Evolutionary conservation across 179 eudicot genomes (phyloP).

Genomic region (Nepenthes alata): DNA sequence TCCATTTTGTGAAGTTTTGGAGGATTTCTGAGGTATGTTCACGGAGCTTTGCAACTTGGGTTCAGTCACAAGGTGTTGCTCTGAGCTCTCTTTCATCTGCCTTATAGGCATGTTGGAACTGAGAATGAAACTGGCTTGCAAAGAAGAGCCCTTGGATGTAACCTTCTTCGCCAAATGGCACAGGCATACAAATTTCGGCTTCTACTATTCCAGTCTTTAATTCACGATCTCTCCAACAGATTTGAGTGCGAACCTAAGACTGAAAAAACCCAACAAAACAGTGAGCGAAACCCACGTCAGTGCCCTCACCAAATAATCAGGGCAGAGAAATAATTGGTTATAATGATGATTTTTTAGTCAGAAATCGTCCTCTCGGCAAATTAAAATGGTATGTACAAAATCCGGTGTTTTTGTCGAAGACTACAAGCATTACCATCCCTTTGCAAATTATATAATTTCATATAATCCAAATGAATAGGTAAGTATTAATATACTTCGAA

Average conservation of each 20-base stretch:
- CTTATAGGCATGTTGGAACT: slow-evolving; percentile 42
- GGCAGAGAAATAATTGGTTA: no score
- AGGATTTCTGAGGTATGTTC: slow-evolving; percentile 24
- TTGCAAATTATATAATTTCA: no score
- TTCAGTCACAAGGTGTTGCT: slow-evolving; percentile 44
- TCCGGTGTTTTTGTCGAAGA: slow-evolving; percentile 10
- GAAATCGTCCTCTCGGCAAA: no score
- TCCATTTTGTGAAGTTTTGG: slow-evolving; percentile 31
- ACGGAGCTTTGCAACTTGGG: slow-evolving; percentile 28
- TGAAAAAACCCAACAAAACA: slow-evolving; percentile 19
- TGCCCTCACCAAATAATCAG: no score
- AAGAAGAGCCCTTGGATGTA: not conserved
- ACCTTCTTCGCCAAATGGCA: not conserved
- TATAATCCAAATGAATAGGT: no score
- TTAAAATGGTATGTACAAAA: not conserved
- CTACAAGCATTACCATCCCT: not conserved
- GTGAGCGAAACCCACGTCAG: not conserved
- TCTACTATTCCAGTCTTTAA: slow-evolving; percentile 3
- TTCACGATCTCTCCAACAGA: slow-evolving; percentile 3
- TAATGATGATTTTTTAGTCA: no score
- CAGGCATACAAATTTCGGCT: not conserved
- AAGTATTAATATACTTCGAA: no score
- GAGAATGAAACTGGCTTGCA: not conserved
- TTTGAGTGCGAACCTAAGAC: slow-evolving; percentile 11
- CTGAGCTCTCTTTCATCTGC: slow-evolving; percentile 49